Conservation (phyloP, 768 basidiomycete genomes). For the Pleurotus cornucopiae region DNA sequence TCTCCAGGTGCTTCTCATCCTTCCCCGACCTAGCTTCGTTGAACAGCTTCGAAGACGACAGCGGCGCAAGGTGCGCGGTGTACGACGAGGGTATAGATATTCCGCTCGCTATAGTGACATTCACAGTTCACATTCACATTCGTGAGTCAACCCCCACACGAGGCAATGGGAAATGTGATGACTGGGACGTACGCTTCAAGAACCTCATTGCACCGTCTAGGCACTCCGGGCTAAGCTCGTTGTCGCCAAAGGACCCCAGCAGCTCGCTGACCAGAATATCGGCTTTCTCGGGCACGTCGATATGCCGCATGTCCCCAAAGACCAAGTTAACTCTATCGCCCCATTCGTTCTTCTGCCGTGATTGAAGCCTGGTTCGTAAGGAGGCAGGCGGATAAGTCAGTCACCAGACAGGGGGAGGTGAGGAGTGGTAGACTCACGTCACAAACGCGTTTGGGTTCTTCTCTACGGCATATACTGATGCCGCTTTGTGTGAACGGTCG, state of each 20-base stretch:
- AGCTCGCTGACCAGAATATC: slow-evolving; percentile 96
- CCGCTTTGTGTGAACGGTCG: slow-evolving; percentile 56
- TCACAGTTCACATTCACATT: background rate
- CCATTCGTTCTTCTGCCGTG: slow-evolving; percentile 82
- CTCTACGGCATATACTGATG: slow-evolving; percentile 82
- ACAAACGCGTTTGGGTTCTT: slow-evolving; percentile 96
- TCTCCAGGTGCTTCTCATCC: slow-evolving; percentile 76
- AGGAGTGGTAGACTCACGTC: slow-evolving; percentile 57
- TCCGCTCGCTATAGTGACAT: slow-evolving; percentile 60
- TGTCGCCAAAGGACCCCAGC: slow-evolving; percentile 96
- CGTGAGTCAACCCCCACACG: background rate
- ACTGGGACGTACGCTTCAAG: slow-evolving; percentile 70
- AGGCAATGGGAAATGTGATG: background rate
- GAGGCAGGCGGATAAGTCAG: background rate
- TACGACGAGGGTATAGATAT: slow-evolving; percentile 97
- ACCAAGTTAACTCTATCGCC: slow-evolving; percentile 70
- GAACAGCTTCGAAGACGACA: slow-evolving; percentile 91
- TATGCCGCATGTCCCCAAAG: slow-evolving; percentile 91
- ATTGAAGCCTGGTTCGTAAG: slow-evolving; percentile 67
- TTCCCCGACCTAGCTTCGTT: slow-evolving; percentile 70
- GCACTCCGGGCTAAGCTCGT: slow-evolving; percentile 97
- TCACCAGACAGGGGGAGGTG: slow-evolving; percentile 1
- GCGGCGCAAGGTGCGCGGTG: slow-evolving; percentile 88
- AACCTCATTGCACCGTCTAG: slow-evolving; percentile 93
- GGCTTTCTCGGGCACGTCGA: slow-evolving; percentile 79